phyloP scores from a whole-genome alignment of 2,329 filamentous ascomycete genomes.

The Teratosphaeria pseudoeucalypti region DNA sequence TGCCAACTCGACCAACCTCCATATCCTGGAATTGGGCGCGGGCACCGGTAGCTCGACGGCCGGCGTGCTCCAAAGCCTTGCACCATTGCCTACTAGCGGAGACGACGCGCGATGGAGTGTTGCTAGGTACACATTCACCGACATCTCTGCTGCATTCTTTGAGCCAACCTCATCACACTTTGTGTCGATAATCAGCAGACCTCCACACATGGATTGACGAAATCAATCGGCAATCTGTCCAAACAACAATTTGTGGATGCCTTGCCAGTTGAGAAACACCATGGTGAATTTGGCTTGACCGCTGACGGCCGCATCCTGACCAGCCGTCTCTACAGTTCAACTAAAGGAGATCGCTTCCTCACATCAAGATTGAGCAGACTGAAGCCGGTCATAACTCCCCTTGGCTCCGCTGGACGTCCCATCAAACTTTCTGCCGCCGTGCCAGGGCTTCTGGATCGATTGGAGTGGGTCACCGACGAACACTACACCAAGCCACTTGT shows the following conservation, averaged over 20 bases:
- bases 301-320: neutral
- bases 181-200: conserved; percentile 1
- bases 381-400: conserved; percentile 3
- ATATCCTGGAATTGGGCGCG: conserved; percentile 9
- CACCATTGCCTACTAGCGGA: neutral
- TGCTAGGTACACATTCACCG: conserved; percentile 36
- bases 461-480: conserved; percentile 12
- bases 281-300: neutral
- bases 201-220: neutral
- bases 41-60: conserved; percentile 3
- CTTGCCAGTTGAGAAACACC: neutral
- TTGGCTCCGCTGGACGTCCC: conserved; percentile 2
- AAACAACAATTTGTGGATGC: neutral
- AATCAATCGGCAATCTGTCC: neutral
- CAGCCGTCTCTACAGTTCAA: neutral
- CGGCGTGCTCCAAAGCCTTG: neutral
- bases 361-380: neutral
- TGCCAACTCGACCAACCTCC: conserved; percentile 1
- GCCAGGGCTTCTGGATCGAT: conserved; percentile 12
- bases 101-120: neutral
- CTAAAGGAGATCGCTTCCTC: neutral
- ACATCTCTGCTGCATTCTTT: conserved; percentile 35
- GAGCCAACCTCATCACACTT: conserved; percentile 12
- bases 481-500: conserved; percentile 4
- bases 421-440: conserved; percentile 1